Evolutionary conservation across 2,329 filamentous ascomycete species (phyloP).

Genomic region (Knufia petricola): DNA sequence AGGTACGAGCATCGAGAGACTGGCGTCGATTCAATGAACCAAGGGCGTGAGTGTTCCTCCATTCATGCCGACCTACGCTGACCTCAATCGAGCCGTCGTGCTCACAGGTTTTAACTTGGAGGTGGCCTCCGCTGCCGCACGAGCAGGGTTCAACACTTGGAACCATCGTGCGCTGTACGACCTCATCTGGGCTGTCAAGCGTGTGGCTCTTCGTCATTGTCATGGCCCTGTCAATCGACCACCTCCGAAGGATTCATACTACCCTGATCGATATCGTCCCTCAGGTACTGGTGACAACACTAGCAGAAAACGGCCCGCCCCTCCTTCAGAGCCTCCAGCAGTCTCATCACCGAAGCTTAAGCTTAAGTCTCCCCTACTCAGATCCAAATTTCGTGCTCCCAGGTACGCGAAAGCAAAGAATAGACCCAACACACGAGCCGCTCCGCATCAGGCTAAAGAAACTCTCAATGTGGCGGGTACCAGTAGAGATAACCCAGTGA

Average conservation of each 20-base stretch:
- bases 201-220: slow-evolving; percentile 8
- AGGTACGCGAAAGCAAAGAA: background rate
- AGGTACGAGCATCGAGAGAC: slow-evolving; percentile 18
- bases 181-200: slow-evolving; percentile 21
- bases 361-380: background rate
- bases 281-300: slow-evolving; percentile 15
- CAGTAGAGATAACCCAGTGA: background rate
- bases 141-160: slow-evolving; percentile 17
- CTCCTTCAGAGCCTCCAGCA: background rate
- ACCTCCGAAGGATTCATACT: slow-evolving; percentile 12
- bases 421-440: background rate
- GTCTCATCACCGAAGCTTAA: background rate
- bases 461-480: background rate
- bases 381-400: no score
- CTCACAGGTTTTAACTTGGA: slow-evolving; percentile 16
- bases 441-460: background rate
- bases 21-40: slow-evolving; percentile 18
- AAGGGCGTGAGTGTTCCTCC: slow-evolving; percentile 15
- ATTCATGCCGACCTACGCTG: background rate
- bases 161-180: slow-evolving; percentile 18
- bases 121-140: slow-evolving; percentile 17
- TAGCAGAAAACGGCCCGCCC: slow-evolving; percentile 12
- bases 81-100: slow-evolving; percentile 12
- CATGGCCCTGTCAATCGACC: background rate
- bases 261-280: slow-evolving; percentile 22